Evolutionary conservation across 495 filamentous ascomycete genomes (phyloP).

Genomic region (Penicillium bovifimosum): DNA sequence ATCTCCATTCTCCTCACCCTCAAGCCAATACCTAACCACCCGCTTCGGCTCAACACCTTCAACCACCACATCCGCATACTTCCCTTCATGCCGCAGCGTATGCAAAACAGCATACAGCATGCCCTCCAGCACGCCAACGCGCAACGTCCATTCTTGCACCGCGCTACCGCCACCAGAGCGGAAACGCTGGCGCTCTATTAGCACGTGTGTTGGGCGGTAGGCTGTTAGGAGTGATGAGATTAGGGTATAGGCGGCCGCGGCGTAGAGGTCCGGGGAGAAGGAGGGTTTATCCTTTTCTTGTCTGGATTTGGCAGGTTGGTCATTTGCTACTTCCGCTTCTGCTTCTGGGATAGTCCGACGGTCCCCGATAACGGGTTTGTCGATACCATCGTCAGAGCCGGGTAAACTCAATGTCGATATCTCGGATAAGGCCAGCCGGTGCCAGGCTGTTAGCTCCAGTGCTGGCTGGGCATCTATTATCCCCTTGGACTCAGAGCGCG

Average conservation of each 20-base stretch:
- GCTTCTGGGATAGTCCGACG: background rate
- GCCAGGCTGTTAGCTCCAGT: slow-evolving; percentile 33
- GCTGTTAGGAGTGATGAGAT: slow-evolving; percentile 43
- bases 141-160: slow-evolving; percentile 83
- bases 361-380: background rate
- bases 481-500: background rate
- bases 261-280: slow-evolving; percentile 55
- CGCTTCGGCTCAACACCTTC: slow-evolving; percentile 37
- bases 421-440: slow-evolving; percentile 27
- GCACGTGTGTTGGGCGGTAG: slow-evolving; percentile 60
- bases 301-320: background rate
- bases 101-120: slow-evolving; percentile 79
- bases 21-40: slow-evolving; percentile 38
- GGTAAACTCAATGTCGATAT: slow-evolving; percentile 10
- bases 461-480: background rate
- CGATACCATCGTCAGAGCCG: background rate
- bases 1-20: background rate
- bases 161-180: slow-evolving; percentile 58
- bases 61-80: slow-evolving; percentile 21
- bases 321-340: background rate
- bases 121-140: slow-evolving; percentile 84
- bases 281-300: slow-evolving; percentile 26
- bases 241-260: slow-evolving; percentile 57
- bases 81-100: slow-evolving; percentile 44
- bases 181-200: slow-evolving; percentile 89